phyloP scores from a whole-genome alignment of 768 basidiomycete genomes.

The Russula ochroleuca region DNA sequence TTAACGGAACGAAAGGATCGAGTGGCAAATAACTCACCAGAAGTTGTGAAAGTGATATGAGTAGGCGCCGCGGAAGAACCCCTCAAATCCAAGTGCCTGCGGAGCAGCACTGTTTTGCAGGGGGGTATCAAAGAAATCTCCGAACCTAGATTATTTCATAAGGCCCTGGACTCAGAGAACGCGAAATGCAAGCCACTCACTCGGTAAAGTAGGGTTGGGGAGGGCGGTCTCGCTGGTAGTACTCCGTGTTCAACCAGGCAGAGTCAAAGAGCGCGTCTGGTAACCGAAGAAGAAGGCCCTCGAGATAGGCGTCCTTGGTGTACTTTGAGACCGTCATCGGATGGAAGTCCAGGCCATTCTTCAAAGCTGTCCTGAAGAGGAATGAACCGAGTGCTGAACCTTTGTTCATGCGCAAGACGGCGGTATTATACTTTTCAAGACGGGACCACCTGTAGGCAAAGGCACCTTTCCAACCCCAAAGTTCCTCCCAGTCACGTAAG shows the following conservation, averaged over 20 bases:
- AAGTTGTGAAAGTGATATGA: slow-evolving; percentile 97
- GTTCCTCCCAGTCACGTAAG: slow-evolving; percentile 95
- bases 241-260: slow-evolving; percentile 93
- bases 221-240: slow-evolving; percentile 86
- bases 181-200: slow-evolving; percentile 40
- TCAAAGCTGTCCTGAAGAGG: slow-evolving; percentile 89
- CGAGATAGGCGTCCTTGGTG: slow-evolving; percentile 81
- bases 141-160: slow-evolving; percentile 52
- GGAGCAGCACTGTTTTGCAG: slow-evolving; percentile 70
- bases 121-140: slow-evolving; percentile 85
- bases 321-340: slow-evolving; percentile 94
- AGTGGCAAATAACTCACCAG: slow-evolving; percentile 49
- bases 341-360: slow-evolving; percentile 94
- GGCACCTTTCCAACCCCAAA: slow-evolving; percentile 95
- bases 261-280: slow-evolving; percentile 97
- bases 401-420: slow-evolving; percentile 91
- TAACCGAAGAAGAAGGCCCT: slow-evolving; percentile 76
- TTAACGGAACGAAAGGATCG: background rate
- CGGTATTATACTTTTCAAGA: slow-evolving; percentile 91
- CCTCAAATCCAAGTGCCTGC: slow-evolving; percentile 84
- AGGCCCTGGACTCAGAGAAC: background rate
- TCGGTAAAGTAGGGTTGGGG: slow-evolving; percentile 91
- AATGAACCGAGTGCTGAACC: slow-evolving; percentile 88
- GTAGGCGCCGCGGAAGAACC: slow-evolving; percentile 94
- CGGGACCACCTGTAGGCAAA: slow-evolving; percentile 98